A percentile compares a stretch with the other conserved stretches of the same genome.
Evolutionary conservation across 257 asterid genomes (phyloP).

Genomic region (Prunella vulgaris): DNA sequence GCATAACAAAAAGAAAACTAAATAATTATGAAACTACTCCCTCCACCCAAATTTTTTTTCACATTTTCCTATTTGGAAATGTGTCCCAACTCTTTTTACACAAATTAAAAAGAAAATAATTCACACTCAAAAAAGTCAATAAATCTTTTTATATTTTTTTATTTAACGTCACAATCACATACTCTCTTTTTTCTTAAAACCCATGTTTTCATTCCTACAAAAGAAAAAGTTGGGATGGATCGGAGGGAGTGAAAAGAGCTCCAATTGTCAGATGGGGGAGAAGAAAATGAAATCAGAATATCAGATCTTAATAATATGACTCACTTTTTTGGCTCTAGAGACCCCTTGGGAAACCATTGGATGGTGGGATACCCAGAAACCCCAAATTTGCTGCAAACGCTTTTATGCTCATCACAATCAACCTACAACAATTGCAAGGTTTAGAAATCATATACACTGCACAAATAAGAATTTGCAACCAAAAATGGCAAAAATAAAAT

Average conservation of each 20-base stretch:
- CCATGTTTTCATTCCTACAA: too few relatives aligned
- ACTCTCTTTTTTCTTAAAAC: too few relatives aligned
- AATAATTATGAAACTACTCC: not conserved
- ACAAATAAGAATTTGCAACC: not conserved
- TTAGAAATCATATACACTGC: not conserved
- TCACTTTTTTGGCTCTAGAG: slow-evolving; percentile 80
- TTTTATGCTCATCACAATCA: slow-evolving; percentile 84
- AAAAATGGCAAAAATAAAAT: not conserved
- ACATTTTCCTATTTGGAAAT: too few relatives aligned
- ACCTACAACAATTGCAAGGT: slow-evolving; percentile 43
- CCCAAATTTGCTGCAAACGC: slow-evolving; percentile 67
- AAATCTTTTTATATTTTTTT: too few relatives aligned
- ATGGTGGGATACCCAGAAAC: slow-evolving; percentile 87
- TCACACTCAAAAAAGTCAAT: too few relatives aligned
- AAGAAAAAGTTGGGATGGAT: too few relatives aligned
- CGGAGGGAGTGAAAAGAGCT: too few relatives aligned
- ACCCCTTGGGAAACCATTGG: slow-evolving; percentile 89
- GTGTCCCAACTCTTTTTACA: too few relatives aligned
- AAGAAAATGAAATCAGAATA: not conserved
- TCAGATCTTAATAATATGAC: not conserved
- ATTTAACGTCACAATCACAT: too few relatives aligned
- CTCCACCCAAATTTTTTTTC: too few relatives aligned
- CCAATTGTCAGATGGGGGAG: not conserved
- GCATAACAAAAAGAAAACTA: not conserved
- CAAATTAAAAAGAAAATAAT: too few relatives aligned